Percentiles rank a stretch among this genome's conserved stretches.
phyloP scores from a whole-genome alignment of 768 basidiomycete genomes.

The Trametes punicea region DNA sequence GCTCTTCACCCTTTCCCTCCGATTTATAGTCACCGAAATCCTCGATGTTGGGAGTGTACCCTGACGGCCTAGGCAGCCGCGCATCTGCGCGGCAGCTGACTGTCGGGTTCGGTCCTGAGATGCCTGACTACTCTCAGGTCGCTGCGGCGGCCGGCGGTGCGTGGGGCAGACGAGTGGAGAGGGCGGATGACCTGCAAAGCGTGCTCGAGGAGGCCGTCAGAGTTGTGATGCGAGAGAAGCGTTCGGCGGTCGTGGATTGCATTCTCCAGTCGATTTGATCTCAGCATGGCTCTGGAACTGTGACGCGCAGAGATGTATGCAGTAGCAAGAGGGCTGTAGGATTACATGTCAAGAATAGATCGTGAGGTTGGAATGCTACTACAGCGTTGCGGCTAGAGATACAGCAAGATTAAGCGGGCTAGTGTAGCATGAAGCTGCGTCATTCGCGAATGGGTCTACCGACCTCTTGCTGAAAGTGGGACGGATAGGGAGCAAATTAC shows the following conservation, averaged over 20 bases:
- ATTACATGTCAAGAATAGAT: not conserved
- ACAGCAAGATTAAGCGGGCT: conserved; percentile 7
- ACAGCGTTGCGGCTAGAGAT: conserved; percentile 6
- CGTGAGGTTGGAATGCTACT: not conserved
- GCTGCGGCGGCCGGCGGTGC: conserved; percentile 67
- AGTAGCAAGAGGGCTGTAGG: not conserved
- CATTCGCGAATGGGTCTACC: not conserved
- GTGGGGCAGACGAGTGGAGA: conserved; percentile 49
- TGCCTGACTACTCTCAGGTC: conserved; percentile 58
- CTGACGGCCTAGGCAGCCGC: conserved; percentile 47
- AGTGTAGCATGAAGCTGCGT: not conserved
- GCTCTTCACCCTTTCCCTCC: not conserved
- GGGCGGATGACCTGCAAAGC: conserved; percentile 31
- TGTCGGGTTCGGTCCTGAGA: conserved; percentile 60
- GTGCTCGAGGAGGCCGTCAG: conserved; percentile 48
- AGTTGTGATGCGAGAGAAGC: conserved; percentile 52
- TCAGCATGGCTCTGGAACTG: not conserved
- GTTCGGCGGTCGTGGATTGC: conserved; percentile 67
- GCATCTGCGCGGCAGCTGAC: conserved; percentile 47
- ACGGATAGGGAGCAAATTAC: too few species aligned
- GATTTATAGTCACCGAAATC: conserved; percentile 55
- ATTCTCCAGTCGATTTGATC: conserved; percentile 29
- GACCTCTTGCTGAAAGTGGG: not conserved
- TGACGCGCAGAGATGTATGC: not conserved
- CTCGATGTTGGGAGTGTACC: conserved; percentile 66